Percentiles rank a stretch among this genome's conserved stretches.
Conservation (phyloP, 2,329 filamentous ascomycete genomes). For the Penicillium glabrum region DNA sequence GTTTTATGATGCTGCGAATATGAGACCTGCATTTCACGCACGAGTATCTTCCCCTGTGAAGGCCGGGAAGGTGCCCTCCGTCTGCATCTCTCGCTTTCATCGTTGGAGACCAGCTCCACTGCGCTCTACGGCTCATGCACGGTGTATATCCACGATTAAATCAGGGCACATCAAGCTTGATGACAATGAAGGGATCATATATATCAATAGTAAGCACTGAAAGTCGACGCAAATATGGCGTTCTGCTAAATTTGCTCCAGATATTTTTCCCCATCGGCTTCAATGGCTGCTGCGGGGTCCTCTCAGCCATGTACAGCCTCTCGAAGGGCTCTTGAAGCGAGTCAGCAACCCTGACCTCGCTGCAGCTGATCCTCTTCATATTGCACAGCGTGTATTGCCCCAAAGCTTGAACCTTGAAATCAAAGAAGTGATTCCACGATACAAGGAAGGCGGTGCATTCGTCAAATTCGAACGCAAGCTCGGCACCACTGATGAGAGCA, state of each 20-base stretch:
- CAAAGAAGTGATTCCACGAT: conserved; percentile 75
- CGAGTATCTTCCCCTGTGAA: conserved; percentile 9
- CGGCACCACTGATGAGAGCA: conserved; percentile 49
- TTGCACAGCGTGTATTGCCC: conserved; percentile 64
- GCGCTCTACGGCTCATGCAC: conserved; percentile 3
- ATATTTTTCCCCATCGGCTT: conserved; percentile 80
- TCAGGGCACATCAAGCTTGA: conserved; percentile 78
- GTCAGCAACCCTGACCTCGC: conserved; percentile 53
- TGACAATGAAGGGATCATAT: conserved; percentile 78
- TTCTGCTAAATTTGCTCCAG: conserved; percentile 43
- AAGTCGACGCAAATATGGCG: conserved; percentile 1
- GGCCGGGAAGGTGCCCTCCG: background rate
- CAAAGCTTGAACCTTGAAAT: conserved; percentile 64
- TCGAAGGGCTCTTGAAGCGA: conserved; percentile 52
- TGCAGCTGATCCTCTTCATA: conserved; percentile 56
- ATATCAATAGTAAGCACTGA: conserved; percentile 73
- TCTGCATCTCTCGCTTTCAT: background rate
- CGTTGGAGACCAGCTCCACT: conserved; percentile 16
- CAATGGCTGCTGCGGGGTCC: conserved; percentile 60
- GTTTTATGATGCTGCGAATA: conserved; percentile 11
- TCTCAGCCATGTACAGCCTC: conserved; percentile 43
- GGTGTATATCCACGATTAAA: conserved; percentile 59
- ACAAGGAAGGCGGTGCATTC: conserved; percentile 91
- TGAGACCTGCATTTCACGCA: conserved; percentile 19
- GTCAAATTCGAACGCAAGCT: conserved; percentile 72